A percentile compares a stretch with the other conserved stretches of the same genome.
These are phyloP conservation scores for Ceratocystis cacaofunesta DNA, from an alignment of 2,329 filamentous ascomycete genomes.

Conservation along the genomic window DNA sequence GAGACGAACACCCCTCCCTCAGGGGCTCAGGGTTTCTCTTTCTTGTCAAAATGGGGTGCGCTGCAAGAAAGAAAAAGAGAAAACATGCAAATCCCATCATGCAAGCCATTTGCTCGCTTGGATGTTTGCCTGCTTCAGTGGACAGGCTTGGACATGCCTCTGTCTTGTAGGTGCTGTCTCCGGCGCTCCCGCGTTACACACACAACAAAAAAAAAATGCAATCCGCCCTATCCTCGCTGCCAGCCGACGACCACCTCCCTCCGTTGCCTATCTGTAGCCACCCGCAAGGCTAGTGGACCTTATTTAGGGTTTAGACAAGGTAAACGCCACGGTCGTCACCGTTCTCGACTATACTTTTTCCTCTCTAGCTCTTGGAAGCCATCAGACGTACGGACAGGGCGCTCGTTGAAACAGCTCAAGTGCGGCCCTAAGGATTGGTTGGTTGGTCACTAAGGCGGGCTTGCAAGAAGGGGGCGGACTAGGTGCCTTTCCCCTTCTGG, in stretches of 20 bases:
- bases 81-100: not conserved
- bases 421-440: not conserved
- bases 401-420: not conserved
- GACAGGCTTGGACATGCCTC: not conserved
- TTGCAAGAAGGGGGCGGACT: not conserved
- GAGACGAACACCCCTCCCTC: not conserved
- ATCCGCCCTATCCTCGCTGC: not conserved
- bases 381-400: not conserved
- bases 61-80: not conserved
- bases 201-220: not conserved
- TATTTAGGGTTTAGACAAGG: not conserved
- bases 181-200: not conserved
- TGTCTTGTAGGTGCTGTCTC: not conserved
- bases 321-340: not conserved
- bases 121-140: not conserved
- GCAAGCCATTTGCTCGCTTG: not conserved
- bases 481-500: not conserved
- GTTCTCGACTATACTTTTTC: not conserved
- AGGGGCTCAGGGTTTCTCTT: not conserved
- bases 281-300: not conserved
- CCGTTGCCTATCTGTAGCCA: not conserved
- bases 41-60: not conserved
- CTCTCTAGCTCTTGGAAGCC: too few relatives aligned
- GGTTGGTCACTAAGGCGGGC: not conserved
- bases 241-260: not conserved